Evolutionary conservation across 495 filamentous ascomycete species (phyloP).

Genomic region (Xylaria venustula): DNA sequence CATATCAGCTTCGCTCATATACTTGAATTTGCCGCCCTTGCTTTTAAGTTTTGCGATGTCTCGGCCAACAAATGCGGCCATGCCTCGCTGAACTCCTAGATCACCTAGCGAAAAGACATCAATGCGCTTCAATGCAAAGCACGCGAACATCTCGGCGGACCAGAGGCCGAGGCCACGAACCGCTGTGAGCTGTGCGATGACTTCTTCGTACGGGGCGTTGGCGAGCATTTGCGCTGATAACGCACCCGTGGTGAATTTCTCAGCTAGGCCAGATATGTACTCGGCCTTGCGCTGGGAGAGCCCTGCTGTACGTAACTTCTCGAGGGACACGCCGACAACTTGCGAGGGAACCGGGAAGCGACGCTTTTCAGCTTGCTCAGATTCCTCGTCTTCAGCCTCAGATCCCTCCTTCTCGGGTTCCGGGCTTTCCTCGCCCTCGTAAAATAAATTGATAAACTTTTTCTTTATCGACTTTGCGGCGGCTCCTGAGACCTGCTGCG

Average conservation of each 20-base stretch:
- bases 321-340: constrained; percentile 59
- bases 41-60: constrained; percentile 82
- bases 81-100: constrained; percentile 90
- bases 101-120: constrained; percentile 94
- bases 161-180: constrained; percentile 85
- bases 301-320: constrained; percentile 75
- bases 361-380: neutral
- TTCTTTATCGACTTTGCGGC: constrained; percentile 84
- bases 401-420: constrained; percentile 27
- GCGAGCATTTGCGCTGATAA: constrained; percentile 72
- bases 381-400: constrained; percentile 13
- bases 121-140: constrained; percentile 85
- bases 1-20: constrained; percentile 94
- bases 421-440: constrained; percentile 22
- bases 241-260: constrained; percentile 74
- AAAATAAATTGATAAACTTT: constrained; percentile 81
- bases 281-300: constrained; percentile 92
- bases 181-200: constrained; percentile 76
- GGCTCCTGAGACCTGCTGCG: constrained; percentile 91
- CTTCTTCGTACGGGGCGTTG: constrained; percentile 77
- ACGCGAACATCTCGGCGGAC: constrained; percentile 97
- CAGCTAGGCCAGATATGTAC: constrained; percentile 80
- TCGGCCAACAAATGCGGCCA: constrained; percentile 81
- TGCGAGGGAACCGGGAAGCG: constrained; percentile 75
- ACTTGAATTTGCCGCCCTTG: constrained; percentile 93